These are phyloP conservation scores for Termitomyces sp. DNA, from an alignment of 768 basidiomycete genomes.

Conservation along the genomic window DNA sequence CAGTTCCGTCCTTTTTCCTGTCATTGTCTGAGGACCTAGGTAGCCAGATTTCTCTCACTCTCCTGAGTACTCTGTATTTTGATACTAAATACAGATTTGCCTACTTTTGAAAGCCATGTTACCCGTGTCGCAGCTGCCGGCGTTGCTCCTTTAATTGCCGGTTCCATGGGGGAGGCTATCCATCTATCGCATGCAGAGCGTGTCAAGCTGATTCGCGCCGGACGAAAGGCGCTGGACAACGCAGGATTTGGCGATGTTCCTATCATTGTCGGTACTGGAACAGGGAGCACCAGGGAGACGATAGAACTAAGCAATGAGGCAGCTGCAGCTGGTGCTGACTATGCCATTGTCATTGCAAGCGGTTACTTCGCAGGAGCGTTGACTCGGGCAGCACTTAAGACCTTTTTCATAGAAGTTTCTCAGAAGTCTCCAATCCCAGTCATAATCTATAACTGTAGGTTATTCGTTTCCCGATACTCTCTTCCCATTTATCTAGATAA, in stretches of 20 bases:
- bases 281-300: slow-evolving; percentile 79
- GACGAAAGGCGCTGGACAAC: slow-evolving; percentile 66
- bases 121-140: slow-evolving; percentile 59
- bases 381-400: slow-evolving; percentile 66
- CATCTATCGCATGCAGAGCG: slow-evolving; percentile 71
- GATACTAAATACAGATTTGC: slow-evolving; percentile 43
- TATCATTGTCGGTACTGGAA: slow-evolving; percentile 79
- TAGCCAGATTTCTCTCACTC: slow-evolving; percentile 27
- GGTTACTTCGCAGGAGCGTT: slow-evolving; percentile 85
- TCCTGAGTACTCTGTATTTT: neutral
- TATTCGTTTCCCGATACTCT: neutral
- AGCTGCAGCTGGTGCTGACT: slow-evolving; percentile 82
- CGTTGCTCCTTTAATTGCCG: slow-evolving; percentile 66
- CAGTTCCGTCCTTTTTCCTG: slow-evolving; percentile 83
- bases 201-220: slow-evolving; percentile 52
- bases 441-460: slow-evolving; percentile 83
- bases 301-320: slow-evolving; percentile 71
- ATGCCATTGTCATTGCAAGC: slow-evolving; percentile 77
- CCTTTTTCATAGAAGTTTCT: slow-evolving; percentile 72
- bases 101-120: slow-evolving; percentile 64
- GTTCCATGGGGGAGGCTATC: slow-evolving; percentile 84
- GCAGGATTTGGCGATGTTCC: slow-evolving; percentile 56
- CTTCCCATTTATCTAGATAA: slow-evolving; percentile 3
- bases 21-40: slow-evolving; percentile 77
- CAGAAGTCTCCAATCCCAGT: slow-evolving; percentile 82